Evolutionary conservation across 2,329 filamentous ascomycete species (phyloP), one percentile per base, ranked within the genome.

Genomic region (Fusarium sp.): DNA sequence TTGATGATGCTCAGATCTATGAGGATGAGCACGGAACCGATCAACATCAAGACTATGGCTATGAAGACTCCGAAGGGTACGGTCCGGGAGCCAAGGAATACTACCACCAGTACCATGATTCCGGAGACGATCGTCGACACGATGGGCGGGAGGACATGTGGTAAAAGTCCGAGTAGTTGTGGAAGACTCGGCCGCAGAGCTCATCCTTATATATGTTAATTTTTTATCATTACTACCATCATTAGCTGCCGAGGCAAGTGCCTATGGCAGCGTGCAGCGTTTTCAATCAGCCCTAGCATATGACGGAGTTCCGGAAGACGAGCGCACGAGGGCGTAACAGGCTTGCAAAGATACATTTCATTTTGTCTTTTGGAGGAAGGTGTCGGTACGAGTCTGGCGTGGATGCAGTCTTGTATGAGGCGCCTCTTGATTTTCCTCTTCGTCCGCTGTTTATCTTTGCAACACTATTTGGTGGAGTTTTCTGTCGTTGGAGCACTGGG

Each of bases 1-100:
- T 84, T 57, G 84, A 86, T 66, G 83, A 85, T 64, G 83, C 83
- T 62, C 84, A 85, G 64, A 84, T 85, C 39, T 86, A 86, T 67
- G 84, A 86, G 72, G 84, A 86, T 65, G 83, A 84, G 57, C 83
- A 85, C 59, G 79, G 80, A 60, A 80, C 78, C 44, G 81, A 84
- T 44, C 73, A 78, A 42, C 72, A 77, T 44, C 75, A 76, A 54
- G 74, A 71, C 57, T 82, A 80, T 59, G 79, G 77, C 62, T 80
- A 82, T 63, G 78, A 82, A 34, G 76, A 75, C 50, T 72, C 76
- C 39, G 80, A 82, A 47, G 76, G 73, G 55, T 81, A 82, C 53
- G 76, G 77, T 44, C 79, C 81, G 47, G 78, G 78, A 52, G 71
- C 70, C 40, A 82, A 81, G 69, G 80, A 82, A 53, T 82, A 83